phyloP scores from a whole-genome alignment of 345 rosid genomes.

The Anastatica hierochuntica region DNA sequence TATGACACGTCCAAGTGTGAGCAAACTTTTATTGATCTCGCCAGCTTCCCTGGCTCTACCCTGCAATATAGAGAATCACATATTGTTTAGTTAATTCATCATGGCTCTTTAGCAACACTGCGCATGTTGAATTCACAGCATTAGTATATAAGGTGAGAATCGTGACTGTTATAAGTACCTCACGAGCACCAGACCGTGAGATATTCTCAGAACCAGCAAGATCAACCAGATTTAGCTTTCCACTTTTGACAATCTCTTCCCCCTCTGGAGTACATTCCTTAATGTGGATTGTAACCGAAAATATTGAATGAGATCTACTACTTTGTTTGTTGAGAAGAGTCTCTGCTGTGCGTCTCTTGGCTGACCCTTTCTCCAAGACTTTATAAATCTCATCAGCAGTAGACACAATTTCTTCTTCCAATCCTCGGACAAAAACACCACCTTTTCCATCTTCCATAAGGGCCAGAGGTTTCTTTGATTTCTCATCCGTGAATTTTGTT shows the following conservation, averaged over 20 bases:
- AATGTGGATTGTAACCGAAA: conserved; percentile 93
- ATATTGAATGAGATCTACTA: conserved; percentile 96
- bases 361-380: conserved; percentile 95
- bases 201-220: conserved; percentile 99
- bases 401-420: conserved; percentile 94
- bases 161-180: conserved; percentile 49
- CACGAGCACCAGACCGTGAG: conserved; percentile 98
- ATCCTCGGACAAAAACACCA: conserved; percentile 86
- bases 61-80: conserved; percentile 42
- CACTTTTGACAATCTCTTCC: conserved; percentile 96
- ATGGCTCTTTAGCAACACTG: too few relatives aligned
- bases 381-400: conserved; percentile 97
- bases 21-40: conserved; percentile 97
- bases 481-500: conserved; percentile 76
- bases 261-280: conserved; percentile 98
- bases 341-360: conserved; percentile 97
- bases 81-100: too few relatives aligned
- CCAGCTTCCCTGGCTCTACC: conserved; percentile 99
- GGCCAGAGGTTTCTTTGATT: conserved; percentile 87
- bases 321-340: conserved; percentile 98
- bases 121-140: background rate
- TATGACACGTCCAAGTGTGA: conserved; percentile 94
- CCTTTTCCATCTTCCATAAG: conserved; percentile 99
- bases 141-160: background rate
- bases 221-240: conserved; percentile 97